Evolutionary conservation across 345 rosid species (phyloP).

Genomic region (Brassica juncea): DNA sequence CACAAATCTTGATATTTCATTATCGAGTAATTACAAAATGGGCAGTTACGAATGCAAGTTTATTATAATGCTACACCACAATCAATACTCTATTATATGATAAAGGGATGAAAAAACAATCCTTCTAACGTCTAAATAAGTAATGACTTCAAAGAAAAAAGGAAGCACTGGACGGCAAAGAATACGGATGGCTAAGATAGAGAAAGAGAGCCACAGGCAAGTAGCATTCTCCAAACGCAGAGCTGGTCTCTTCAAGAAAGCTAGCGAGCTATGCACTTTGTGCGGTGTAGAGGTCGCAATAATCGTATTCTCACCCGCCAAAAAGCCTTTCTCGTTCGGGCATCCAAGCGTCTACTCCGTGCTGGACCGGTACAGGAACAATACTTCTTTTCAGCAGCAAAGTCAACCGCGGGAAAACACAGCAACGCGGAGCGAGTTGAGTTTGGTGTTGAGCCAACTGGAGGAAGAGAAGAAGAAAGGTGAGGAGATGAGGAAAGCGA

Average conservation of each 20-base stretch:
- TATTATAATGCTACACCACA: background rate
- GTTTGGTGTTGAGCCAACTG: background rate
- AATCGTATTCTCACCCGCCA: constrained; percentile 5
- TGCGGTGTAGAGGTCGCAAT: constrained; percentile 11
- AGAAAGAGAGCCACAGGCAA: constrained; percentile 8
- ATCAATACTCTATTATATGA: background rate
- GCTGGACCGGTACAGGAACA: background rate
- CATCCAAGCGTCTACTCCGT: constrained; percentile 12
- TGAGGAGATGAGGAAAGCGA: background rate
- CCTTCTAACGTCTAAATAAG: background rate
- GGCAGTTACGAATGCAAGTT: constrained; percentile 1
- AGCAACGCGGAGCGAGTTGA: background rate
- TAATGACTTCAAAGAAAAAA: background rate
- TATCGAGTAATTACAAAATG: background rate
- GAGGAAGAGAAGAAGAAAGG: background rate
- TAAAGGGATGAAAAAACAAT: background rate
- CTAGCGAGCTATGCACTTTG: constrained; percentile 1
- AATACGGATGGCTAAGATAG: constrained; percentile 8
- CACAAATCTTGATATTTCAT: constrained; percentile 3
- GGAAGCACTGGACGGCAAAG: background rate
- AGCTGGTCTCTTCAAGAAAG: constrained; percentile 16
- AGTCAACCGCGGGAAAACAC: background rate
- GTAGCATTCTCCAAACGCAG: constrained; percentile 9
- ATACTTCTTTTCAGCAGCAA: background rate
- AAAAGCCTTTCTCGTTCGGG: constrained; percentile 10